A percentile compares a stretch with the other conserved stretches of the same genome.
These are phyloP conservation scores for Penicillium sp. DNA, from an alignment of 2,329 filamentous ascomycete genomes.

Conservation along the genomic window DNA sequence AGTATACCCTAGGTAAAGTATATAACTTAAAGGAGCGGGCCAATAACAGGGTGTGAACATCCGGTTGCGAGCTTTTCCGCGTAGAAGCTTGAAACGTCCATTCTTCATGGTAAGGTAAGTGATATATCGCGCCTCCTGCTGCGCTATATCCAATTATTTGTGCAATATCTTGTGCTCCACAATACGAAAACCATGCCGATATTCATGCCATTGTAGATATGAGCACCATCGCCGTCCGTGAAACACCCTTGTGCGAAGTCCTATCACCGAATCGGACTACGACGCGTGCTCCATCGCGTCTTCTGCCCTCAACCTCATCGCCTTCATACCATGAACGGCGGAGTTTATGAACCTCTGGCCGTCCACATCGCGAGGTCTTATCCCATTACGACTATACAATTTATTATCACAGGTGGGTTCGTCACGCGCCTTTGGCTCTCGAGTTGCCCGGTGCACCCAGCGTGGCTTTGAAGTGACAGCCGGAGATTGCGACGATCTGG, in stretches of 20 bases:
- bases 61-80: too few relatives aligned
- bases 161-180: background rate
- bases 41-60: background rate
- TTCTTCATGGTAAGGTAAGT: too few relatives aligned
- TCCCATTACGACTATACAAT: too few relatives aligned
- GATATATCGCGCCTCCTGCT: too few relatives aligned
- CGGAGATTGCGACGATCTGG: background rate
- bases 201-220: background rate
- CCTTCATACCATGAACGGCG: background rate
- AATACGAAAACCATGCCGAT: too few relatives aligned
- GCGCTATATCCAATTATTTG: background rate
- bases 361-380: too few relatives aligned
- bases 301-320: background rate
- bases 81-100: too few relatives aligned
- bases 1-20: background rate
- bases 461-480: background rate
- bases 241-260: too few relatives aligned
- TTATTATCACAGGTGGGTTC: too few relatives aligned
- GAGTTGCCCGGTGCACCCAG: background rate
- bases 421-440: too few relatives aligned
- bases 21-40: background rate
- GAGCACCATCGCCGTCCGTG: background rate
- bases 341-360: too few relatives aligned
- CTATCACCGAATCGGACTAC: background rate
- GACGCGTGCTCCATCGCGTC: background rate